Evolutionary conservation across 202 grass and related monocot genomes (phyloP), one percentile per base, ranked within the genome.

Genomic region (Bolboschoenoplectus hybrid): DNA sequence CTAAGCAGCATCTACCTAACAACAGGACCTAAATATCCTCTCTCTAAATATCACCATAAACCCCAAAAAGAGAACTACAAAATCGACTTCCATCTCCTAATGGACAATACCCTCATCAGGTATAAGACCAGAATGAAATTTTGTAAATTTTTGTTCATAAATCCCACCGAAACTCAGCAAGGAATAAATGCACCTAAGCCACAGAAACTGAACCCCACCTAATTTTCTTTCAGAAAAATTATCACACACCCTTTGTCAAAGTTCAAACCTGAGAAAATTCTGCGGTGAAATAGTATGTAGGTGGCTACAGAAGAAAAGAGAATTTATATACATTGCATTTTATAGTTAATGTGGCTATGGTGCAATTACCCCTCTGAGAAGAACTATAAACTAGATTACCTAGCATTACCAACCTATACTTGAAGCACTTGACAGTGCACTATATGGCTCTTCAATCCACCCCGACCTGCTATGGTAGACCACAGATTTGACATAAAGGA

Each of bases 391-490:
- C 19, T 80, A 80, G 53, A 80, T 80, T 60, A 20, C 55, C 36
- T 80, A 80, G 53, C 38, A 80, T 43, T 44, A 80, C 3, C 55
- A 80, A 20, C 16, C 65, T 84, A 84, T 83, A 94, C 82, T 83
- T 94, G 92, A 20, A 94, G 90, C 81, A 94, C 92, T 57, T 94
- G 90, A 69, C 92, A 94, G 36, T 94, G 92, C 57, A 94, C 89
- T 69, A 94, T 94, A 84, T 94, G 90, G 44, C 92, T 92, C 88
- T 92, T 94, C 85, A 92, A 57, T 45, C 68, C 86, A 63, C 88
- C 89, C 46, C 90, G 69, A 9, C 92, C 90, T n/a, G 90, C 90
- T 81, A 94, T 94, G 43, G 86, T 94, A 4, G 88, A 92, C 92
- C 92, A 94, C 79, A 94, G 66, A 81, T 90, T 94, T 17, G 90